A percentile compares a stretch with the other conserved stretches of the same genome.
These are phyloP conservation scores for Trichocladium uniseriatum DNA, from an alignment of 495 filamentous ascomycete genomes.

Conservation along the genomic window DNA sequence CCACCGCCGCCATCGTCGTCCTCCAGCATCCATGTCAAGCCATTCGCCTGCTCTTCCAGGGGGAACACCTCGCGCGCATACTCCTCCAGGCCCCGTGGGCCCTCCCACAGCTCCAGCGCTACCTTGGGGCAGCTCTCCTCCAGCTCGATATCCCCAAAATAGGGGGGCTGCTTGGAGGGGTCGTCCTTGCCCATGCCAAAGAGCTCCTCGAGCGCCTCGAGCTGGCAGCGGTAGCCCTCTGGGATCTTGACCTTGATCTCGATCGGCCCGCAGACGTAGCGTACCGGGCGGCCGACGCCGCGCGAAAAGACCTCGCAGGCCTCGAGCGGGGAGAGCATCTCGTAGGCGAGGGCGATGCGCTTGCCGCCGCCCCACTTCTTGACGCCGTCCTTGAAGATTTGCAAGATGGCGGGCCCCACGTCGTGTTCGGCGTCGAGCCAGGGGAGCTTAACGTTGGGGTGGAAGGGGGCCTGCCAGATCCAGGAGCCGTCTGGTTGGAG, in stretches of 20 bases:
- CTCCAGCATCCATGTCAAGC: slow-evolving; percentile 76
- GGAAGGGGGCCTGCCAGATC: slow-evolving; percentile 89
- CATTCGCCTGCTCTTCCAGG: slow-evolving; percentile 87
- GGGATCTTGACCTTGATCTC: slow-evolving; percentile 81
- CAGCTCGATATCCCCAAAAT: slow-evolving; percentile 44
- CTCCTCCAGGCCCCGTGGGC: slow-evolving; percentile 83
- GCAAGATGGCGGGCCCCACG: slow-evolving; percentile 84
- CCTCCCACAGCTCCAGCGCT: slow-evolving; percentile 78
- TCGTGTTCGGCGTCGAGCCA: slow-evolving; percentile 98
- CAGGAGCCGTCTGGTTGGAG: slow-evolving; percentile 74
- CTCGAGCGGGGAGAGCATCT: slow-evolving; percentile 74
- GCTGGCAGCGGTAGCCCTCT: slow-evolving; percentile 79
- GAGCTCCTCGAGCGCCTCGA: slow-evolving; percentile 61
- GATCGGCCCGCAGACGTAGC: slow-evolving; percentile 68
- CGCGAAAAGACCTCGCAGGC: slow-evolving; percentile 69
- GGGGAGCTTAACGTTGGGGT: slow-evolving; percentile 77
- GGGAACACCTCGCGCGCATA: slow-evolving; percentile 94
- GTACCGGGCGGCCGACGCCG: slow-evolving; percentile 67
- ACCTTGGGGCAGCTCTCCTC: slow-evolving; percentile 57
- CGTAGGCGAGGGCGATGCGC: slow-evolving; percentile 90
- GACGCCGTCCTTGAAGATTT: slow-evolving; percentile 90
- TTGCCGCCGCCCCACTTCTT: slow-evolving; percentile 82
- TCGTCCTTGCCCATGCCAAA: slow-evolving; percentile 51
- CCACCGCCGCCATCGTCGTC: slow-evolving; percentile 31
- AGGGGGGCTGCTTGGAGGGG: slow-evolving; percentile 41